These are phyloP conservation scores for Liquidambar formosana DNA, from an alignment of 164 flowering plant genomes.

Conservation along the genomic window DNA sequence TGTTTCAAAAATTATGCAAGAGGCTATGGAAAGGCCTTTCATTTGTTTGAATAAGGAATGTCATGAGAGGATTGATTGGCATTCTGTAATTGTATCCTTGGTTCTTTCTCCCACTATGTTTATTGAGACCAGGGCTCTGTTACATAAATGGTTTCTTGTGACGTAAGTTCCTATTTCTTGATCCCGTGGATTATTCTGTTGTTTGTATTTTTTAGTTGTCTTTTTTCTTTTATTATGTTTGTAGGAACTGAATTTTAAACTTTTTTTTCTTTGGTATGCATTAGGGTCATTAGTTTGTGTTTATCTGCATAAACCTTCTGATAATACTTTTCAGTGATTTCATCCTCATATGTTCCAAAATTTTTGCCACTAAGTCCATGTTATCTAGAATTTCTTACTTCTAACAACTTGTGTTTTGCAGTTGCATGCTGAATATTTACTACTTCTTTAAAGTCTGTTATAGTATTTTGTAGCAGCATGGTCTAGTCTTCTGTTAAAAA, in stretches of 20 bases:
- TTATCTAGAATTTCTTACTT: background rate
- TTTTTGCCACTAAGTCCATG: background rate
- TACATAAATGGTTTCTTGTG: conserved; percentile 68
- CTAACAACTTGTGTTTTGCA: background rate
- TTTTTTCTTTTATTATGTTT: conserved; percentile 8
- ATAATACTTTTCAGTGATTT: conserved; percentile 1
- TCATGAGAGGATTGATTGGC: conserved; percentile 62
- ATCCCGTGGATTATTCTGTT: conserved; percentile 4
- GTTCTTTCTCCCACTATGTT: conserved; percentile 65
- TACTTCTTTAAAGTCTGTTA: background rate
- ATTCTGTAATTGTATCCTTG: conserved; percentile 47
- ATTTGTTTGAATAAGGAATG: conserved; percentile 56
- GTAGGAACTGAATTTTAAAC: background rate
- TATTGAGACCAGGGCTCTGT: conserved; percentile 57
- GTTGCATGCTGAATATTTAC: background rate
- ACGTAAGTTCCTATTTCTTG: conserved; percentile 50
- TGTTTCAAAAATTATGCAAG: conserved; percentile 33
- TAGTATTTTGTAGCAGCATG: background rate
- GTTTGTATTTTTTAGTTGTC: background rate
- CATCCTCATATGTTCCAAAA: background rate
- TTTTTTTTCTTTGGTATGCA: background rate
- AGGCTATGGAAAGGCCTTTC: conserved; percentile 53
- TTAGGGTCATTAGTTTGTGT: background rate
- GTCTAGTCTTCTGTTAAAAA: background rate
- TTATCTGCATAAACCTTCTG: background rate